A percentile compares a stretch with the other conserved stretches of the same genome.
Conservation (phyloP, 1,139 yeast genomes). For the Kluyveromyces marxianus region DNA sequence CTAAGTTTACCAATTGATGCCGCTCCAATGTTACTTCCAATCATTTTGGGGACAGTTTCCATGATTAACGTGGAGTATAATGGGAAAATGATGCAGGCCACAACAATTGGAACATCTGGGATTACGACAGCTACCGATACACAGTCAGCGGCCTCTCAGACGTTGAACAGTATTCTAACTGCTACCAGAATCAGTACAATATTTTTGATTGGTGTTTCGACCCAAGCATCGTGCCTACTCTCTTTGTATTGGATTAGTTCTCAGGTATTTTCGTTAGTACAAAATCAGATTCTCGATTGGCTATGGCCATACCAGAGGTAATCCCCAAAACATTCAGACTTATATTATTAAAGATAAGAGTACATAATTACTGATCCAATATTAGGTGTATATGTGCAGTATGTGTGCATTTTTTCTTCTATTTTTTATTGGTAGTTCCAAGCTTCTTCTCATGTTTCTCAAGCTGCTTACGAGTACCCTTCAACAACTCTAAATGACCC, state of each 20-base stretch:
- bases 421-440: constrained; percentile 2
- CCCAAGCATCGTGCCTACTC: constrained; percentile 80
- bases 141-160: constrained; percentile 24
- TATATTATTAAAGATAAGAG: too few species aligned
- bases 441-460: constrained; percentile 43
- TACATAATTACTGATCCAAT: too few species aligned
- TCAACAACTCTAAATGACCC: constrained; percentile 88
- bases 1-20: constrained; percentile 24
- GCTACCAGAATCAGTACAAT: constrained; percentile 69
- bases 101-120: constrained; percentile 30
- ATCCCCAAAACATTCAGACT: neutral
- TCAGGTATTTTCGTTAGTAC: constrained; percentile 64
- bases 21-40: constrained; percentile 45
- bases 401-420: neutral
- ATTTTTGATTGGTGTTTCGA: constrained; percentile 72
- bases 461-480: constrained; percentile 83
- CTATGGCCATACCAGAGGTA: constrained; percentile 42
- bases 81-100: constrained; percentile 43
- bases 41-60: constrained; percentile 61
- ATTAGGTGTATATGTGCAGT: too few species aligned
- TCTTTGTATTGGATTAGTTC: constrained; percentile 84
- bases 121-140: constrained; percentile 18
- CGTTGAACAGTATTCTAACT: constrained; percentile 42
- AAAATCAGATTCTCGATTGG: constrained; percentile 65
- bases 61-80: constrained; percentile 78